Base-by-base conservation (phyloP, 139 green algal genomes). In the Micractinium conductrix region DNA sequence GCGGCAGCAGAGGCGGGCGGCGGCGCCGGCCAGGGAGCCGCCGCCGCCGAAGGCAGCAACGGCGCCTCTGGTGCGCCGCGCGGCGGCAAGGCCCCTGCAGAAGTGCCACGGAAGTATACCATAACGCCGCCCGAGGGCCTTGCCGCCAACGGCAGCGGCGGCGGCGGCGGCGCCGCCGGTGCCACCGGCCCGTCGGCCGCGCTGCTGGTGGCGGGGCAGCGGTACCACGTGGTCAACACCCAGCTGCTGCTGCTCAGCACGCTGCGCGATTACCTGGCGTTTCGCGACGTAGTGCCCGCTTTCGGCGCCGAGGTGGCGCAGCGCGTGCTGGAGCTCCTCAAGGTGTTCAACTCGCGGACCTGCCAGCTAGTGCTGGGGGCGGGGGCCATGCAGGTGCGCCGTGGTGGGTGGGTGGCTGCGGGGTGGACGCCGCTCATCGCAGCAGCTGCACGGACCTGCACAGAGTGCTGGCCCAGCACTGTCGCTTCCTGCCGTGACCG, bases 331-430 rank as follows among this genome's bases (percentile, higher is more conserved):
- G 95, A 98, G 89, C 85, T 98, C 44, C 84, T 98, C 5, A 94
- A 94, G 82, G 72, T 93, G 50, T 98, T 98, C 93, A 98, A 98
- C 89, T 89, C 78, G 1, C 89, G 93, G 79, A 95, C 92, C 37
- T 97, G 92, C 87, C 92, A 98, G 85, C 90, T 99, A 73, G 94
- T 99, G 69, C 91, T 99, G 42, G 96, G 96, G 0, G 96, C 96
- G 7, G 94, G 94, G 9, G 96, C 96, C n/a, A 98, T 99, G 94
- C 93, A 94, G 79, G 85, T 87, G 38, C 21, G 43, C 26, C 6
- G 12, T 3, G 73, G 38, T 2, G 2, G 0, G 70, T n/a, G 28
- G 70, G 43, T n/a, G n/a, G n/a, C n/a, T 53, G 68, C 68, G 14
- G 48, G 12, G 12, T 58, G 48, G 48, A 10, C 48, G 48, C 48